These are phyloP conservation scores for Coniochaeta sp. DNA, from an alignment of 2,329 filamentous ascomycete species.

Conservation along the genomic window DNA sequence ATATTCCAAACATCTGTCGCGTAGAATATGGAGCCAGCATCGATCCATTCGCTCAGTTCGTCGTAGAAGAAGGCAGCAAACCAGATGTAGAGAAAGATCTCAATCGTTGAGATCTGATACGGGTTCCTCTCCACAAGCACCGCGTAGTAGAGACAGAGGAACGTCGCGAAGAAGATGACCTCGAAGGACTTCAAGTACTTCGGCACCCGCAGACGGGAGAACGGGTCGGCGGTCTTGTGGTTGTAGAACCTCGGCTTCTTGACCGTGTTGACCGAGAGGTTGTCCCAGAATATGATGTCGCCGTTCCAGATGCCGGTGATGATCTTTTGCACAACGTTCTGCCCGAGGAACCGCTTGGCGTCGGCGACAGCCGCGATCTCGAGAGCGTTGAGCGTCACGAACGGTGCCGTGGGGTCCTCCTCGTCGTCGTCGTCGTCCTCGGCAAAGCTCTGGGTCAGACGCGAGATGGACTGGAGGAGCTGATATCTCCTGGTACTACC, in stretches of 20 bases:
- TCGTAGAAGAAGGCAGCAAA: slow-evolving; percentile 84
- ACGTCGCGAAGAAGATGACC: slow-evolving; percentile 69
- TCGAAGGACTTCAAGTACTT: slow-evolving; percentile 82
- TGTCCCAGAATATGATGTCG: slow-evolving; percentile 82
- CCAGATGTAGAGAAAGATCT: slow-evolving; percentile 76
- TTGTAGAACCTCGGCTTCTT: slow-evolving; percentile 77
- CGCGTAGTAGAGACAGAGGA: slow-evolving; percentile 77
- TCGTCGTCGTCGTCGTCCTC: slow-evolving; percentile 36
- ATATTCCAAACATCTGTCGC: slow-evolving; percentile 77
- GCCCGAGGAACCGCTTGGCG: slow-evolving; percentile 78
- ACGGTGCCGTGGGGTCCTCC: slow-evolving; percentile 61
- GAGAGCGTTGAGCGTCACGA: slow-evolving; percentile 75
- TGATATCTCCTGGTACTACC: slow-evolving; percentile 40
- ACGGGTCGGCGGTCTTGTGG: slow-evolving; percentile 57
- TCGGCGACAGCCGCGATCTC: slow-evolving; percentile 78
- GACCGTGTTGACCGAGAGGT: slow-evolving; percentile 61
- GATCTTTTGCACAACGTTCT: slow-evolving; percentile 74
- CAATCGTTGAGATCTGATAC: slow-evolving; percentile 56
- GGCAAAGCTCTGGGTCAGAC: slow-evolving; percentile 42
- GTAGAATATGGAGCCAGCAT: slow-evolving; percentile 83
- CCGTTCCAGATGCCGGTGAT: slow-evolving; percentile 81
- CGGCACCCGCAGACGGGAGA: slow-evolving; percentile 69
- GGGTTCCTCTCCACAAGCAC: slow-evolving; percentile 71
- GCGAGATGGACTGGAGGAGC: slow-evolving; percentile 47
- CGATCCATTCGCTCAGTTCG: slow-evolving; percentile 74